These are phyloP conservation scores for Arthromyces matolae DNA, from an alignment of 768 basidiomycete species.

Conservation along the genomic window DNA sequence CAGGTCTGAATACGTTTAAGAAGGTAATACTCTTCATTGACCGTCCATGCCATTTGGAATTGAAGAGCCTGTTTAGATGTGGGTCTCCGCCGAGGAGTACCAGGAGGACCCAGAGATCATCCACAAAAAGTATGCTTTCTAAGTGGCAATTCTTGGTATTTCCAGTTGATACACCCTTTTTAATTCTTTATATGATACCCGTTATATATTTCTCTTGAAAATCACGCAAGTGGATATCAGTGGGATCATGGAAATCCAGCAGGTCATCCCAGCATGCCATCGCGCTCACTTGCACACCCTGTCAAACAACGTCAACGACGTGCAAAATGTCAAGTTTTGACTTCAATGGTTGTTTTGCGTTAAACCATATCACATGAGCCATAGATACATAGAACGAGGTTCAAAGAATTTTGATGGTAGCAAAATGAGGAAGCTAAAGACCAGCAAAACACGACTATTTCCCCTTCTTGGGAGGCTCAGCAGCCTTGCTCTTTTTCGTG, in stretches of 20 bases:
- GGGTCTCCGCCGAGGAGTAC: conserved; percentile 99
- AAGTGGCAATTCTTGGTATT: conserved; percentile 20
- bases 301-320: neutral
- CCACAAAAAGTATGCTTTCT: conserved; percentile 92
- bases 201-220: conserved; percentile 18
- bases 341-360: conserved; percentile 5
- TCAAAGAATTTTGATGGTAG: conserved; percentile 28
- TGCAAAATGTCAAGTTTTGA: neutral
- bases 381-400: conserved; percentile 17
- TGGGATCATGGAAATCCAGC: too few species aligned
- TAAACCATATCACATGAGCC: conserved; percentile 23
- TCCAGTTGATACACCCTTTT: conserved; percentile 8
- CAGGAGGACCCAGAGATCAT: conserved; percentile 99
- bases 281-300: too few species aligned
- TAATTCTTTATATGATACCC: conserved; percentile 27
- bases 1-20: conserved; percentile 95
- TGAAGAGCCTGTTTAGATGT: conserved; percentile 65
- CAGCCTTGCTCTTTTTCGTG: conserved; percentile 92
- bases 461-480: conserved; percentile 88
- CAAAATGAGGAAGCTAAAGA: conserved; percentile 20
- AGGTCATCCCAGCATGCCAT: too few species aligned
- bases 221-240: too few species aligned
- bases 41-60: conserved; percentile 6
- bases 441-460: conserved; percentile 53
- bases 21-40: conserved; percentile 53